Evolutionary conservation across 129 eudicot species (phyloP).

Genomic region (Flaveria brownii): DNA sequence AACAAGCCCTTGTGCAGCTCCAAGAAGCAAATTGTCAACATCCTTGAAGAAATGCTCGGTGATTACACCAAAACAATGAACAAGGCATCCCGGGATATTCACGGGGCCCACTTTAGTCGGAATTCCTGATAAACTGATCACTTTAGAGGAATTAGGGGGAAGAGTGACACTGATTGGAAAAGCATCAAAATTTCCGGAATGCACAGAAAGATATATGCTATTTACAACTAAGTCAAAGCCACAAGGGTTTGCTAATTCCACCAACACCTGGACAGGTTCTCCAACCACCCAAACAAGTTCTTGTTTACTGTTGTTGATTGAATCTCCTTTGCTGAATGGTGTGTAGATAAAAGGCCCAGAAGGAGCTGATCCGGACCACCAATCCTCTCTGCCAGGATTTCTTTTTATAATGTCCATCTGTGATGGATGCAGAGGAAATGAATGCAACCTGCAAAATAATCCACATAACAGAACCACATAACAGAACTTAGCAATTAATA

Average conservation of each 20-base stretch:
- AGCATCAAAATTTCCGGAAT: constrained; percentile 84
- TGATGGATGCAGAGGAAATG: constrained; percentile 81
- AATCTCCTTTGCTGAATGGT: constrained; percentile 95
- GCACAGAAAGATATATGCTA: constrained; percentile 81
- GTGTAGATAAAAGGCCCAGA: constrained; percentile 97
- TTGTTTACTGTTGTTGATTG: constrained; percentile 59
- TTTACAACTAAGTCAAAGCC: constrained; percentile 85
- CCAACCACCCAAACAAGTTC: constrained; percentile 93
- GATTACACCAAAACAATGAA: constrained; percentile 91
- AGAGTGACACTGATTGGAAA: constrained; percentile 85
- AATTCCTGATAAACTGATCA: constrained; percentile 83
- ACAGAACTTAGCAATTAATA: constrained; percentile 3
- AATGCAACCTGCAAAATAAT: constrained; percentile 70
- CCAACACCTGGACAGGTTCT: constrained; percentile 88
- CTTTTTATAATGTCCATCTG: constrained; percentile 90
- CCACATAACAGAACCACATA: constrained; percentile 20
- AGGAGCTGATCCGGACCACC: constrained; percentile 99
- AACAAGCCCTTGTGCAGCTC: constrained; percentile 96
- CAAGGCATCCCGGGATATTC: constrained; percentile 81
- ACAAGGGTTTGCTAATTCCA: constrained; percentile 96
- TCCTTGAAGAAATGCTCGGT: constrained; percentile 91
- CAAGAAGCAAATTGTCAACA: constrained; percentile 81
- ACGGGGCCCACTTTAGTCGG: constrained; percentile 85
- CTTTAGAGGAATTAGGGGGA: constrained; percentile 89
- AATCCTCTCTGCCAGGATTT: constrained; percentile 68